A percentile compares a stretch with the other conserved stretches of the same genome.
Evolutionary conservation across 805 yeast species (phyloP).

Genomic region (Yamadazyma paraphyllophila): DNA sequence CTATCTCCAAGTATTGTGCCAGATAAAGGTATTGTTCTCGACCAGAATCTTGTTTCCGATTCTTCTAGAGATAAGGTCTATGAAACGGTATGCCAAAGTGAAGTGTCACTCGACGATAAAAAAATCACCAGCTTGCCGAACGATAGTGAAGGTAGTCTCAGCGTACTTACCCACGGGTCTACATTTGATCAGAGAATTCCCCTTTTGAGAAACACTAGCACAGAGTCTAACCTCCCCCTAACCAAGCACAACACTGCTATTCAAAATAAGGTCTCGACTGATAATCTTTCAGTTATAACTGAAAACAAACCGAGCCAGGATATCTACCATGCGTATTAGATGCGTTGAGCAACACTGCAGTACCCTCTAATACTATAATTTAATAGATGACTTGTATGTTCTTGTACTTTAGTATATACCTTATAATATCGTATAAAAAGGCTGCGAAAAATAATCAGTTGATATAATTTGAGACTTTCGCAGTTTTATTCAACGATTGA

Average conservation of each 20-base stretch:
- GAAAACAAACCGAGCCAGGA: constrained; percentile 18
- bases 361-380: neutral
- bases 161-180: constrained; percentile 15
- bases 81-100: neutral
- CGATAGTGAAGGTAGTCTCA: constrained; percentile 17
- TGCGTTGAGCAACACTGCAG: neutral
- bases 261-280: constrained; percentile 16
- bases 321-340: constrained; percentile 22
- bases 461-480: neutral
- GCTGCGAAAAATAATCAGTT: constrained; percentile 3
- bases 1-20: too few relatives aligned
- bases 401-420: neutral
- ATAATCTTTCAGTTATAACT: constrained; percentile 23
- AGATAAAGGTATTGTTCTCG: neutral
- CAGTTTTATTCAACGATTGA: neutral
- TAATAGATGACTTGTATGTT: neutral
- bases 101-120: neutral
- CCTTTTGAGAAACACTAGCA: constrained; percentile 15
- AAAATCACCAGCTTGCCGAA: constrained; percentile 7
- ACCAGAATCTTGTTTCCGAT: neutral
- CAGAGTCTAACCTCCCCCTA: constrained; percentile 14
- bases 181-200: constrained; percentile 17
- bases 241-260: constrained; percentile 7
- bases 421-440: neutral
- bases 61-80: neutral